Base-by-base conservation (phyloP, 2,329 filamentous ascomycete genomes). In the Proliferodiscus dingleyae region DNA sequence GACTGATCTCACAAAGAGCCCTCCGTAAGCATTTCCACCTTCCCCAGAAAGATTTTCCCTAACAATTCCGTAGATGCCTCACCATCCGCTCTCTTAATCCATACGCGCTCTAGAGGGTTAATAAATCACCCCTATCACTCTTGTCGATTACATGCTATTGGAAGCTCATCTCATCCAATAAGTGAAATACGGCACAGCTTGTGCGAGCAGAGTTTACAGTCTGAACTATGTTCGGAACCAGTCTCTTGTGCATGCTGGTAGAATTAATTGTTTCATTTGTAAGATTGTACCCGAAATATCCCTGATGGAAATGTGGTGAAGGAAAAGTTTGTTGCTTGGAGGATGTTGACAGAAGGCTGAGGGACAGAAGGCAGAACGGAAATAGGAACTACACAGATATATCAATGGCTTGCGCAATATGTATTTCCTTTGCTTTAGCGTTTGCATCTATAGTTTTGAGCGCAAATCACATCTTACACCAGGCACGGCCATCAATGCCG, bases 1-100 rank as follows among this genome's bases (percentile, higher is more conserved):
- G 83, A 97, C 93, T 55, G 93, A 98, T 71, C 79, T 98, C 62
- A 88, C 78, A 71, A 98, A 98, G 87, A 97, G 91, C 73, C 93
- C 93, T 71, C 93, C 93, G 90, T 98, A 86, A 83, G 93, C 91
- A 38, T 26, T 28, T 16, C 22, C 22, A 36, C 19, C 22, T 24
- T 13, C n/a, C 11, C 15, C 19, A 3, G 11, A n/a, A 11, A 34
- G 4, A 18, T 28, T 7, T 11, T 41, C 56, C 61, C 71, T 76
- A 68, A 77, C 57, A n/a, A 13, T 13, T 39, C 29, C 53, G 18
- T 56, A 89, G 85, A 58, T 90, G 86, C 73, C 68, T 90, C 67
- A 89, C 86, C n/a, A 89, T 89, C 62, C 82, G 86, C 51, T 89
- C 85, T 30, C 70, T 89, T 60, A 90, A 90, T 72, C 86, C 86